Base-by-base conservation (phyloP, 2,329 filamentous ascomycete species). In the Hypoxylon sp. region DNA sequence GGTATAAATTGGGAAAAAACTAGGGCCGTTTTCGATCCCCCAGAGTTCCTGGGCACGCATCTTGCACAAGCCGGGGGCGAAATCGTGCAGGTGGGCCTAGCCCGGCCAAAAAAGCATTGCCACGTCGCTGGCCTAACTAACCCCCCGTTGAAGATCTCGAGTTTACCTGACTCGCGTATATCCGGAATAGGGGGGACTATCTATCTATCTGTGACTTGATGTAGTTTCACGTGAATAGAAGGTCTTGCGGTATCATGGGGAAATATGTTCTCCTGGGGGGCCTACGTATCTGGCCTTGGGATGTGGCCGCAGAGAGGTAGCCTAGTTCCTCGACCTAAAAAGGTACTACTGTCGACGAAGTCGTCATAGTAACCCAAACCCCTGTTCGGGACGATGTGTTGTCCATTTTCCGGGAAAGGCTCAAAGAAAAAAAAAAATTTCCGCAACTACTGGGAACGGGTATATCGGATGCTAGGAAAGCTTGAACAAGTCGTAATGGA, bases 51-150 rank as follows among this genome's bases (percentile, higher is more conserved):
- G 48, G 29, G 57, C 66, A 63, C 62, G 53, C 59, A 71, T 68
- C 59, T 64, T 64, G 59, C 59, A 70, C 71, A 67, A 70, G 70
- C 66, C 69, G 72, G 71, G 64, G 72, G 67, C 69, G 65, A 76
- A 74, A 72, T 73, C 71, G 73, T 75, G 74, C 70, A 71, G 66
- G 76, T 78, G 76, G 76, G 72, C 76, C 74, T 72, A 63, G 68
- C 54, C 67, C 59, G 73, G 69, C 76, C 76, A 77, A 70, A 73
- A 73, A 72, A 58, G 46, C 70, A 67, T 68, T 76, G 76, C 76
- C 76, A 78, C 76, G 76, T 78, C 71, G 73, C 66, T 61, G 72
- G 70, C 62, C 74, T 72, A 75, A 76, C 73, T 59, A 59, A 65
- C 67, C 70, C 67, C 70, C 59, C 58, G 59, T 71, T 71, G 73